Percentiles rank a stretch among this genome's conserved stretches.
phyloP scores from a whole-genome alignment of 1,139 yeast genomes.

The Eremothecium cymbalariae region DNA sequence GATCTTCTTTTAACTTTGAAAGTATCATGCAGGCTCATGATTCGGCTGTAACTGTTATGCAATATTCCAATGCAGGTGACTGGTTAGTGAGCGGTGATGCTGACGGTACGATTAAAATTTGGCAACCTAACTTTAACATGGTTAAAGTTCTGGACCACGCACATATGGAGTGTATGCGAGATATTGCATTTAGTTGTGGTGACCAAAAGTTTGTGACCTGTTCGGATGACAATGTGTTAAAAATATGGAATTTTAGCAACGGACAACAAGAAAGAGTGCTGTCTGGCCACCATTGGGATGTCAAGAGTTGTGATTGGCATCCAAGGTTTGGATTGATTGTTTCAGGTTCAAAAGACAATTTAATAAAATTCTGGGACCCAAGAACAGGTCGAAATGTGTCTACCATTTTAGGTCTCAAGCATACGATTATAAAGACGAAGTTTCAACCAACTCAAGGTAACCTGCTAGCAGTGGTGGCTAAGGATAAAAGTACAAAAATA shows the following conservation, averaged over 20 bases:
- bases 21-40: conserved; percentile 99
- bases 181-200: conserved; percentile 80
- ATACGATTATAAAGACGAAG: conserved; percentile 75
- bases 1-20: conserved; percentile 89
- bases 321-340: conserved; percentile 75
- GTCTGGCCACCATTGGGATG: conserved; percentile 98
- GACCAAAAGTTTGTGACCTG: conserved; percentile 87
- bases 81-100: conserved; percentile 94
- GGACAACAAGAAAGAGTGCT: conserved; percentile 76
- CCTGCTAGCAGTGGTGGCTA: conserved; percentile 74
- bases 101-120: conserved; percentile 81
- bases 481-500: conserved; percentile 81
- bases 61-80: conserved; percentile 84
- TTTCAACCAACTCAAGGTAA: conserved; percentile 55
- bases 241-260: conserved; percentile 90
- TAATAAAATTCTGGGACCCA: conserved; percentile 95
- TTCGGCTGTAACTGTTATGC: conserved; percentile 69
- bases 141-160: conserved; percentile 73
- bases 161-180: conserved; percentile 74
- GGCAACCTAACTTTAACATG: conserved; percentile 97
- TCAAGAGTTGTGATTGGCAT: conserved; percentile 96
- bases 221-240: conserved; percentile 82
- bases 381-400: conserved; percentile 63
- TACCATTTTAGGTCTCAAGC: conserved; percentile 86
- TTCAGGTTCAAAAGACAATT: conserved; percentile 87